These are phyloP conservation scores for Saturnispora silvae DNA, from an alignment of 805 yeast genomes.

Conservation along the genomic window DNA sequence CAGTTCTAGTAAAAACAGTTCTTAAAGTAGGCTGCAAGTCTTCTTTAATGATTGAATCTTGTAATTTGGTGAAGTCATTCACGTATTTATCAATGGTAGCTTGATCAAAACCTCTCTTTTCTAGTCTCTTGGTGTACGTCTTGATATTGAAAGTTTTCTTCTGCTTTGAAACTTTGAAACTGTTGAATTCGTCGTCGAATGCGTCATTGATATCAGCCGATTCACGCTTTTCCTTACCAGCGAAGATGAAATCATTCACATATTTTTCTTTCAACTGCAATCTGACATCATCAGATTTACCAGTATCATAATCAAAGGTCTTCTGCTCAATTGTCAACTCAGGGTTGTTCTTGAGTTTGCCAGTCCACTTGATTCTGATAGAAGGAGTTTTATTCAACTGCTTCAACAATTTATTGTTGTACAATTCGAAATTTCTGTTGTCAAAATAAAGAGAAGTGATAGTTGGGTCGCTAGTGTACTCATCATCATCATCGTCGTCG, in stretches of 20 bases:
- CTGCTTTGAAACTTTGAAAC: slow-evolving; percentile 6
- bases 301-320: slow-evolving; percentile 45
- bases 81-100: slow-evolving; percentile 41
- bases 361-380: slow-evolving; percentile 83
- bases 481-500: slow-evolving; percentile 39
- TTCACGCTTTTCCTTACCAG: slow-evolving; percentile 7
- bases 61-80: slow-evolving; percentile 47
- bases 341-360: slow-evolving; percentile 64
- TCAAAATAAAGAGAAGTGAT: slow-evolving; percentile 86
- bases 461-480: slow-evolving; percentile 57
- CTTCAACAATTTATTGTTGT: slow-evolving; percentile 73
- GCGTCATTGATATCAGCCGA: slow-evolving; percentile 30
- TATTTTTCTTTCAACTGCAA: slow-evolving; percentile 71
- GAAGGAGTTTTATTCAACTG: slow-evolving; percentile 54
- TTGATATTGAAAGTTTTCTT: slow-evolving; percentile 28
- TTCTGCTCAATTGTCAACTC: slow-evolving; percentile 77
- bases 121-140: slow-evolving; percentile 49
- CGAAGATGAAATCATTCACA: slow-evolving; percentile 54
- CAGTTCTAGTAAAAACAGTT: slow-evolving; percentile 81
- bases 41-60: slow-evolving; percentile 50
- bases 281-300: slow-evolving; percentile 43
- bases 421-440: slow-evolving; percentile 69
- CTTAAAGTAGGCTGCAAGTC: slow-evolving; percentile 79
- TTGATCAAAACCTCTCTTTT: slow-evolving; percentile 47
- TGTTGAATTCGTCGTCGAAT: slow-evolving; percentile 21